These are phyloP conservation scores for Aureobasidium sp. DNA, from an alignment of 2,329 filamentous ascomycete species.

Conservation along the genomic window DNA sequence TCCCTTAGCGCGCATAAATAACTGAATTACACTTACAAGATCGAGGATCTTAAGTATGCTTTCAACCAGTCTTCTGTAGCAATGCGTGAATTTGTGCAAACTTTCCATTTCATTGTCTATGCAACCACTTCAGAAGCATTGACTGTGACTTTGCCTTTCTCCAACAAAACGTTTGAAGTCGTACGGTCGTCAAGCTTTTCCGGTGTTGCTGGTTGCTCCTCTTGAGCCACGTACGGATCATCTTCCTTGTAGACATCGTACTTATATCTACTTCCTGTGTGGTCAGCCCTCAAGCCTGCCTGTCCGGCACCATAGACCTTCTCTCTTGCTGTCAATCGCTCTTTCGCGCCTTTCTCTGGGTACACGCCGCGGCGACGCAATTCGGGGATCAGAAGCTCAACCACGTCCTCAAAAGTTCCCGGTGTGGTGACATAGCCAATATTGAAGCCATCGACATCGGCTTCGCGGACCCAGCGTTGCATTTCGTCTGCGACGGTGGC, in stretches of 20 bases:
- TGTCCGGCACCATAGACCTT: conserved; percentile 56
- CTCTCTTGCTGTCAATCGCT: conserved; percentile 29
- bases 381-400: conserved; percentile 42
- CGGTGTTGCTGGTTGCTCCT: neutral
- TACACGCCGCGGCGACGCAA: conserved; percentile 29
- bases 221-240: conserved; percentile 21
- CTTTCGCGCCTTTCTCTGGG: neutral
- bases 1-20: no score
- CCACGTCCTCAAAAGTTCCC: conserved; percentile 44
- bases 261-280: conserved; percentile 51
- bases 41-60: no score
- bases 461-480: conserved; percentile 37
- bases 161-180: neutral
- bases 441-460: conserved; percentile 30
- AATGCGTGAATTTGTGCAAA: no score
- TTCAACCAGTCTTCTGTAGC: no score
- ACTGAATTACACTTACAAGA: no score
- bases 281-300: conserved; percentile 47
- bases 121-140: neutral
- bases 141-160: neutral
- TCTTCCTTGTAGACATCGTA: conserved; percentile 55
- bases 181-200: neutral
- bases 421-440: conserved; percentile 31
- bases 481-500: conserved; percentile 39
- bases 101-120: no score